Evolutionary conservation across 2,329 filamentous ascomycete genomes (phyloP).

Genomic region (Cordyceps cateniannulata): DNA sequence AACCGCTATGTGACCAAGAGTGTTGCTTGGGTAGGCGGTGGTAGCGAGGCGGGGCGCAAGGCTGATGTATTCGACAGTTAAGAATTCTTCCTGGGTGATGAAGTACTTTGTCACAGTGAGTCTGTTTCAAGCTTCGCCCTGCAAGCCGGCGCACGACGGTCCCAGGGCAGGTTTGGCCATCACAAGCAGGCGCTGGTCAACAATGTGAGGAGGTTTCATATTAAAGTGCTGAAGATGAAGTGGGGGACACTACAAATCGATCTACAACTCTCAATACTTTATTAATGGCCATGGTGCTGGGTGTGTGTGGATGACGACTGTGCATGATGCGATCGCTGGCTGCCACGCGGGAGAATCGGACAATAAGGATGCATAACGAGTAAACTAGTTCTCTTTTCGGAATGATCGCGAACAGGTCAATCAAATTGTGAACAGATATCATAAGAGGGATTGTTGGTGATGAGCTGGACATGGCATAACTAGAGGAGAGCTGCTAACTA

Average conservation of each 20-base stretch:
- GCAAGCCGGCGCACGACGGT: too few relatives aligned
- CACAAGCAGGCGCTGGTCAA: too few relatives aligned
- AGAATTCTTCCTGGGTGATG: too few relatives aligned
- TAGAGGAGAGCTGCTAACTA: background rate
- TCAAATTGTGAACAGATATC: background rate
- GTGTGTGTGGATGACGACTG: background rate
- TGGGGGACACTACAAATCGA: background rate
- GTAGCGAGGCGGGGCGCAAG: too few relatives aligned
- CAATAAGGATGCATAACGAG: background rate
- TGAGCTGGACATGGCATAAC: background rate
- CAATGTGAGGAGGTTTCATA: too few relatives aligned
- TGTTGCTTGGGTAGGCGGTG: too few relatives aligned
- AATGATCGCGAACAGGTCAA: background rate
- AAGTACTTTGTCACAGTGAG: too few relatives aligned
- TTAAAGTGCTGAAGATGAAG: background rate
- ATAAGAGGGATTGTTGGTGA: background rate
- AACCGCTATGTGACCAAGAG: too few relatives aligned
- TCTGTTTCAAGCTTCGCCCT: too few relatives aligned
- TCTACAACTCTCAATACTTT: background rate
- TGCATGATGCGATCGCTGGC: slow-evolving; percentile 4
- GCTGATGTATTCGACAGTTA: too few relatives aligned
- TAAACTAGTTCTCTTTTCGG: background rate
- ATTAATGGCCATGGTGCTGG: background rate
- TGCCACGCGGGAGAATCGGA: background rate
- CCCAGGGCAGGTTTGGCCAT: too few relatives aligned